Evolutionary conservation across 2,329 filamentous ascomycete species (phyloP), one percentile per base, ranked within the genome.

Genomic region (Phaeosphaeriaceae sp.): DNA sequence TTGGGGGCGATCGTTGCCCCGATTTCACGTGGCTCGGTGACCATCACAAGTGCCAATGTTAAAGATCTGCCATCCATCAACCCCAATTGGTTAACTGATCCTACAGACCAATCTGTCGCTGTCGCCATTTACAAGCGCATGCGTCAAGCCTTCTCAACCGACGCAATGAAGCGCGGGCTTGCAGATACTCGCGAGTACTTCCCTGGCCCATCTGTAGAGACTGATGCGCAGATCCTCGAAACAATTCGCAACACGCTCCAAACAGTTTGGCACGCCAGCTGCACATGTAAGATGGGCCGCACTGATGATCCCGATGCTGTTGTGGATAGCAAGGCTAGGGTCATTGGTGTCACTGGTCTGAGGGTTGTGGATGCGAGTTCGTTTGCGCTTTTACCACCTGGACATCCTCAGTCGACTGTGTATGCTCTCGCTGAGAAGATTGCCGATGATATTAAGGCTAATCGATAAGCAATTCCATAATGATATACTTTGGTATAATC

Each of bases 1-100:
- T 37, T 63, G 0, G 64, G 49, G 9, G 59, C 66, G 0, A 48
- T 76, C 3, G 54, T 72, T 8, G 58, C 70, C 0, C 70, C 75
- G 0, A 47, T 71, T 1, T 73, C 68, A 2, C 66, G 70, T 1
- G 74, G 74, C 3, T 68, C 54, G 18, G 60, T 77, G n/a, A 68
- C 66, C 0, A 66, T 76, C 18, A n/a, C 48, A 0, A 67, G 58
- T 7, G 42, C 62, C 12, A 56, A 69, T 33, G 67, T 62, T 1
- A 16, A 42, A 0, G 62, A 61, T 16, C 46, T 54, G 0, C 74
- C 75, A 0, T 30, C 65, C 11, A 62, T 77, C 34, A 58, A 74
- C 34, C 70, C 72, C 0, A 63, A 63, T 26, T 75, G 71, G 71
- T 59, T 76, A 3, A 69, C 66, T 3, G 44, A 70, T 20, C 54